These are phyloP conservation scores for Rhodotorula kratochvilovae DNA, from an alignment of 768 basidiomycete species.

Conservation along the genomic window DNA sequence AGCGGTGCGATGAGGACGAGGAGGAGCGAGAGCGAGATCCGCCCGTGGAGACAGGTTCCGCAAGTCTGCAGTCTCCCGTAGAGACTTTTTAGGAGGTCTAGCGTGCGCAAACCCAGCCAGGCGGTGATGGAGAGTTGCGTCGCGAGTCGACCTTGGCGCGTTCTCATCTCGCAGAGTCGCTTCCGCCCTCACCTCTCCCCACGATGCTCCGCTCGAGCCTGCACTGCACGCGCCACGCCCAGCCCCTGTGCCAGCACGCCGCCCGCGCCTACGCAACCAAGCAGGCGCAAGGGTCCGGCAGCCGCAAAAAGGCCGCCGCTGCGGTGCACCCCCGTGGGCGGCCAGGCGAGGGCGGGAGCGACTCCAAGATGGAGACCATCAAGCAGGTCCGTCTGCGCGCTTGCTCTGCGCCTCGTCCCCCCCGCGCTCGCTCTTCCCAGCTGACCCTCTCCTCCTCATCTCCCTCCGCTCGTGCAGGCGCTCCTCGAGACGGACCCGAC, in stretches of 20 bases:
- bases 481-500: slow-evolving; percentile 34
- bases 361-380: slow-evolving; percentile 26
- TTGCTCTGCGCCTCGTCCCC: not conserved
- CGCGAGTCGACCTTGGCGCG: too few relatives aligned
- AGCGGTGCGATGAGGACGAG: too few relatives aligned
- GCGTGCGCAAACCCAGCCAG: too few relatives aligned
- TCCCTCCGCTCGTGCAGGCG: not conserved
- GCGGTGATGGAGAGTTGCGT: too few relatives aligned
- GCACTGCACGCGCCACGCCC: not conserved
- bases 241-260: not conserved
- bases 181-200: not conserved
- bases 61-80: too few relatives aligned
- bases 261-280: slow-evolving; percentile 24
- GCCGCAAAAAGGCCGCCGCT: slow-evolving; percentile 23
- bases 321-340: not conserved
- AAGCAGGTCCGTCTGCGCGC: slow-evolving; percentile 19
- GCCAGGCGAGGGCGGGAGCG: slow-evolving; percentile 15
- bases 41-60: too few relatives aligned
- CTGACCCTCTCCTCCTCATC: not conserved
- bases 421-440: not conserved
- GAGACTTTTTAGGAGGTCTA: too few relatives aligned
- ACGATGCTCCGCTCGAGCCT: slow-evolving; percentile 3
- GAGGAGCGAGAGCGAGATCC: too few relatives aligned
- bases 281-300: slow-evolving; percentile 2
- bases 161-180: not conserved